Conservation (phyloP, 2,329 filamentous ascomycete genomes). For the Sclerotinia subarctica region DNA sequence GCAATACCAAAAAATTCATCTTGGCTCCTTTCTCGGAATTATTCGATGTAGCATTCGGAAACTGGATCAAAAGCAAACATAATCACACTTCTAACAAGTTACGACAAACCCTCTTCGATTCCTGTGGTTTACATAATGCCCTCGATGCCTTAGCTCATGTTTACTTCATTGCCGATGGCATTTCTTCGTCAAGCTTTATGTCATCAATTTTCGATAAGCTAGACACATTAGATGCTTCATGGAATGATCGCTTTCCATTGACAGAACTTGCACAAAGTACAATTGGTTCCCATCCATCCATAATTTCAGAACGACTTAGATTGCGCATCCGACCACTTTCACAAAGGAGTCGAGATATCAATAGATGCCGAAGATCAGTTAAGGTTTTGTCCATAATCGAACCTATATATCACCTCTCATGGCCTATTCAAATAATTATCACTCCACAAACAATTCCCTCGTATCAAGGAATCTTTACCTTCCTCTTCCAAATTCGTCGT, state of each 20-base stretch:
- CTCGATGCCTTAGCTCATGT: constrained; percentile 67
- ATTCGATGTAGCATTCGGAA: constrained; percentile 67
- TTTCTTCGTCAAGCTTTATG: constrained; percentile 62
- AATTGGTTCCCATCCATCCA: constrained; percentile 51
- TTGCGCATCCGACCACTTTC: constrained; percentile 50
- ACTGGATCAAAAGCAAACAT: constrained; percentile 75
- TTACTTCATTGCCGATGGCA: constrained; percentile 75
- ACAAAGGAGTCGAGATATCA: constrained; percentile 43
- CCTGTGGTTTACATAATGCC: constrained; percentile 63
- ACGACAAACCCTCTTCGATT: constrained; percentile 62
- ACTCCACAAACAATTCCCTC: constrained; percentile 58
- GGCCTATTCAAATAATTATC: constrained; percentile 70
- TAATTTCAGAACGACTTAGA: constrained; percentile 61
- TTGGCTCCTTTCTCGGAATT: constrained; percentile 71
- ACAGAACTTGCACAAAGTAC: constrained; percentile 74
- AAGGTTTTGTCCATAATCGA: constrained; percentile 60
- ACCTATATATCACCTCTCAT: constrained; percentile 65
- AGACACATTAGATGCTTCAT: constrained; percentile 56
- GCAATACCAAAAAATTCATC: constrained; percentile 44
- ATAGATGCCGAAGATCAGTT: constrained; percentile 55
- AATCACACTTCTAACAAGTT: constrained; percentile 65
- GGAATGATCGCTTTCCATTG: constrained; percentile 79
- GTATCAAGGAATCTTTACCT: constrained; percentile 71
- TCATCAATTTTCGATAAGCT: constrained; percentile 71
- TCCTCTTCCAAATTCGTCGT: constrained; percentile 75